These are phyloP conservation scores for Phytopythium mirpurense DNA, from an alignment of 352 stramenopile genomes.

Conservation along the genomic window DNA sequence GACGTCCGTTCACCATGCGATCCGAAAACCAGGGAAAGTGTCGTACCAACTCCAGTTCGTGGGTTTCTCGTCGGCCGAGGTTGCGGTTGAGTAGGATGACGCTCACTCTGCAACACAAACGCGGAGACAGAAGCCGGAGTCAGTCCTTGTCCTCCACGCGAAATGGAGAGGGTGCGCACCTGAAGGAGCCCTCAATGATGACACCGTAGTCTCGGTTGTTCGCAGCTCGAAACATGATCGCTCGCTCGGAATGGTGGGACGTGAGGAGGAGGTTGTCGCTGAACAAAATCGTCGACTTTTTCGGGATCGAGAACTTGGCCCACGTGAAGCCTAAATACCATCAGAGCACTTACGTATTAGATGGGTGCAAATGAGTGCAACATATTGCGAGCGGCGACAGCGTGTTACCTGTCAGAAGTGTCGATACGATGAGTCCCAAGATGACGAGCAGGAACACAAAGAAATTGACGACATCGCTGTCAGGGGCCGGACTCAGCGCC, in stretches of 20 bases:
- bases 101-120: conserved; percentile 30
- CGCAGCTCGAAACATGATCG: conserved; percentile 52
- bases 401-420: conserved; percentile 39
- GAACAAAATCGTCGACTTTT: conserved; percentile 40
- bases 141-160: no score
- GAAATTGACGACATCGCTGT: conserved; percentile 53
- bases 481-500: conserved; percentile 30
- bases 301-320: conserved; percentile 62
- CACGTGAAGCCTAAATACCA: conserved; percentile 36
- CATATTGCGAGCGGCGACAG: background rate
- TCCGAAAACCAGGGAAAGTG: background rate
- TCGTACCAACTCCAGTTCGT: conserved; percentile 43
- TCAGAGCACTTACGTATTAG: background rate
- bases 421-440: conserved; percentile 33
- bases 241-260: conserved; percentile 39
- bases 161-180: conserved; percentile 12
- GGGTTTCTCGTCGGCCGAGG: conserved; percentile 35
- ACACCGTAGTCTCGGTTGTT: conserved; percentile 49
- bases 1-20: background rate
- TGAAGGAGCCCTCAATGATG: conserved; percentile 53
- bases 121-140: no score
- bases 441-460: conserved; percentile 49
- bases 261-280: conserved; percentile 47
- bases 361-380: background rate
- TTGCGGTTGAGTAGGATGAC: conserved; percentile 45